These are phyloP conservation scores for Candida orba DNA, from an alignment of 805 yeast genomes.

Conservation along the genomic window DNA sequence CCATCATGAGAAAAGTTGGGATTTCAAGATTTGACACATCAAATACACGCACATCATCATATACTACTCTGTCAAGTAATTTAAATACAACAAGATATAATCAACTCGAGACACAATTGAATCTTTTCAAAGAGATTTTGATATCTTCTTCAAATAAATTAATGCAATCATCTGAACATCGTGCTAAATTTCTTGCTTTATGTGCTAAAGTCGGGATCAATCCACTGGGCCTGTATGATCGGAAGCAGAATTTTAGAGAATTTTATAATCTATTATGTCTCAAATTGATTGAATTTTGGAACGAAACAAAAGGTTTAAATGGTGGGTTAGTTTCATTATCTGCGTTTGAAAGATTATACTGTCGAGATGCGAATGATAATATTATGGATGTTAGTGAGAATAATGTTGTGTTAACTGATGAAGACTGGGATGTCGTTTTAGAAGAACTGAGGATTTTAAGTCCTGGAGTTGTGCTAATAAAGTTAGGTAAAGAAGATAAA, in stretches of 20 bases:
- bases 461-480: constrained; percentile 4
- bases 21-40: constrained; percentile 6
- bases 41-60: constrained; percentile 3
- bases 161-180: constrained; percentile 4
- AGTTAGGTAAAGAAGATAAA: constrained; percentile 1
- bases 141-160: constrained; percentile 5
- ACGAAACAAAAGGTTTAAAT: constrained; percentile 7
- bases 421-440: constrained; percentile 6
- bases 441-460: constrained; percentile 2
- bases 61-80: constrained; percentile 3
- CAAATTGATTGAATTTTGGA: constrained; percentile 8
- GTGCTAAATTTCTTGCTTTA: constrained; percentile 5
- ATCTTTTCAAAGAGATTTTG: constrained; percentile 7
- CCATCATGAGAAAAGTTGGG: constrained; percentile 4
- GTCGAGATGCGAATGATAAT: neutral
- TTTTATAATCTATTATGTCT: constrained; percentile 6
- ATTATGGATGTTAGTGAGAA: neutral
- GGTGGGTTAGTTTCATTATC: constrained; percentile 4
- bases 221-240: constrained; percentile 5
- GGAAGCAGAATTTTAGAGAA: constrained; percentile 3
- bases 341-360: constrained; percentile 6
- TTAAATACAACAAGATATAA: constrained; percentile 1
- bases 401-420: neutral
- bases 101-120: constrained; percentile 5
- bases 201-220: constrained; percentile 7